Percentiles rank a stretch among this genome's conserved stretches.
phyloP scores from a whole-genome alignment of 75 land plant species.

The Gnetum montanum region DNA sequence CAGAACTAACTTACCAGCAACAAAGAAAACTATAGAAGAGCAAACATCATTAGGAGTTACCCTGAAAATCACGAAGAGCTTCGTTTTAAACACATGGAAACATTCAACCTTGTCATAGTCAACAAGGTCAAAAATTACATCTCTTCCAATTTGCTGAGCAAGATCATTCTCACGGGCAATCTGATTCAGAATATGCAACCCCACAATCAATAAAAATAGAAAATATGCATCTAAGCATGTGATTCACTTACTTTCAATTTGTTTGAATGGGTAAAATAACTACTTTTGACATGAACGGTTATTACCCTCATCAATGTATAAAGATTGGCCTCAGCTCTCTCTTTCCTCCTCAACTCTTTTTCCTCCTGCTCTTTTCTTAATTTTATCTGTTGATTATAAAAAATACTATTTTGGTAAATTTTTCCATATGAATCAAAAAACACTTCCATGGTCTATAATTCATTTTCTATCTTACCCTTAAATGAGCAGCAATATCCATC shows the following conservation, averaged over 20 bases:
- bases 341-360: slow-evolving; percentile 79
- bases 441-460: too few relatives aligned
- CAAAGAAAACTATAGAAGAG: background rate
- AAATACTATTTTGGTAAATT: too few relatives aligned
- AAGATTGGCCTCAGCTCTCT: slow-evolving; percentile 95
- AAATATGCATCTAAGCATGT: background rate
- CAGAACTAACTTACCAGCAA: too few relatives aligned
- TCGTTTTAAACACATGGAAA: slow-evolving; percentile 71
- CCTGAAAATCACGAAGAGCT: slow-evolving; percentile 56
- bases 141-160: slow-evolving; percentile 68
- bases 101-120: slow-evolving; percentile 83
- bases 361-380: slow-evolving; percentile 96
- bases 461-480: slow-evolving; percentile 48
- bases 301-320: slow-evolving; percentile 88
- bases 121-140: slow-evolving; percentile 79
- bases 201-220: background rate
- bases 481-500: slow-evolving; percentile 92
- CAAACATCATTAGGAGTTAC: slow-evolving; percentile 29
- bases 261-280: too few relatives aligned
- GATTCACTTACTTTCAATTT: too few relatives aligned
- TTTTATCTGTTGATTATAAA: slow-evolving; percentile 53
- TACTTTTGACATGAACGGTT: too few relatives aligned
- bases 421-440: too few relatives aligned
- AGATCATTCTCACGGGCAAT: slow-evolving; percentile 78
- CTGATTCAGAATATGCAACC: slow-evolving; percentile 15